phyloP scores from a whole-genome alignment of 495 filamentous ascomycete species.

The Lepidopterella palustris region DNA sequence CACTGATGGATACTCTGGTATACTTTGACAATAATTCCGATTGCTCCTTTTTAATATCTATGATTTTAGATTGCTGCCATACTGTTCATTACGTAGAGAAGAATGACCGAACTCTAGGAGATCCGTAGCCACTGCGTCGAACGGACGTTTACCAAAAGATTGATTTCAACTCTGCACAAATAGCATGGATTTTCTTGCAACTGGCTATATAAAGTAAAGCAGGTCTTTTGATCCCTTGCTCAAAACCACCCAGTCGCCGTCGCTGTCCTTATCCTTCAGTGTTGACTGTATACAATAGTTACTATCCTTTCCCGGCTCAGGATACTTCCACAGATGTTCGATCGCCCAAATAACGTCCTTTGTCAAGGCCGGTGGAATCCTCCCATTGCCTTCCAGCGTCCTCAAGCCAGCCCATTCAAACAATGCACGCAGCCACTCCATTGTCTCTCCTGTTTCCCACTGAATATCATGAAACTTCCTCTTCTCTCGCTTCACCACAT shows the following conservation, averaged over 20 bases:
- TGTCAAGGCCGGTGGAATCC: slow-evolving; percentile 41
- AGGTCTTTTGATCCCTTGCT: neutral
- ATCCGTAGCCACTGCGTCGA: too few relatives aligned
- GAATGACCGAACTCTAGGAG: too few relatives aligned
- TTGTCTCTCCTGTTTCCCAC: slow-evolving; percentile 43
- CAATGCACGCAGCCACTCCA: slow-evolving; percentile 38
- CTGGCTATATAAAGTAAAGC: slow-evolving; percentile 15
- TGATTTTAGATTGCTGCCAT: too few relatives aligned
- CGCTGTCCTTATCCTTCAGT: slow-evolving; percentile 2
- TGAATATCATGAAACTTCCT: slow-evolving; percentile 45
- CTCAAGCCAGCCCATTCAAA: slow-evolving; percentile 42
- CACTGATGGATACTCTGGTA: too few relatives aligned
- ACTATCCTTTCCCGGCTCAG: slow-evolving; percentile 36
- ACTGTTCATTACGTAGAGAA: too few relatives aligned
- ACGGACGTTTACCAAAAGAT: too few relatives aligned
- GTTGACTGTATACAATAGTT: slow-evolving; percentile 8
- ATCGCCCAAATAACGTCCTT: slow-evolving; percentile 43
- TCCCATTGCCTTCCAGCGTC: slow-evolving; percentile 40
- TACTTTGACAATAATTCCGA: too few relatives aligned
- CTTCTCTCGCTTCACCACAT: slow-evolving; percentile 21
- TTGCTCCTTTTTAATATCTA: too few relatives aligned
- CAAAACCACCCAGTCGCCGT: slow-evolving; percentile 9
- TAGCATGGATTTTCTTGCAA: too few relatives aligned
- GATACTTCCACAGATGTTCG: slow-evolving; percentile 46
- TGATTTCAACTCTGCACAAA: too few relatives aligned